These are phyloP conservation scores for Cyathus striatus DNA, from an alignment of 768 basidiomycete species.

Conservation along the genomic window DNA sequence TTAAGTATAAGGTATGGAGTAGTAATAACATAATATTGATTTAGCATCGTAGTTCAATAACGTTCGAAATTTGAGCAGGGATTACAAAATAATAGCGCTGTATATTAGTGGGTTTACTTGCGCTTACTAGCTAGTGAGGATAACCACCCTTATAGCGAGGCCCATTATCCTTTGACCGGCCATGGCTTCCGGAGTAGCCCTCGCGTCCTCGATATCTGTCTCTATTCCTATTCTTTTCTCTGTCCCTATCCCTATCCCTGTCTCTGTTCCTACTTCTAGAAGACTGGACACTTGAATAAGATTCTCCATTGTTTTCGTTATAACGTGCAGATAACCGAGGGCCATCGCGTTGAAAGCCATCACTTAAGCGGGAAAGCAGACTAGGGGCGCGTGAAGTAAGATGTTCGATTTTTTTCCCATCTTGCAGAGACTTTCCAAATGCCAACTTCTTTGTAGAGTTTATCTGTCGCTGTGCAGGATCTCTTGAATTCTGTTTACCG, in stretches of 20 bases:
- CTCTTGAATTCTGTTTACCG: slow-evolving; percentile 12
- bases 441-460: slow-evolving; percentile 26
- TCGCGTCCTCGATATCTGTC: slow-evolving; percentile 7
- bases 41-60: too few species aligned
- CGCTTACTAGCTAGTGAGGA: too few species aligned
- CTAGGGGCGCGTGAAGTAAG: neutral
- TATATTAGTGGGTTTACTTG: too few species aligned
- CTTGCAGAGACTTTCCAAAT: slow-evolving; percentile 26
- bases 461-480: too few species aligned
- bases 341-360: slow-evolving; percentile 7
- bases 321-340: neutral
- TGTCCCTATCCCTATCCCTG: slow-evolving; percentile 11
- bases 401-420: slow-evolving; percentile 7
- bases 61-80: too few species aligned
- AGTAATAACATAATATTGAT: too few species aligned
- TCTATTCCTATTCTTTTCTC: slow-evolving; percentile 11
- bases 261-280: slow-evolving; percentile 9
- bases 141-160: slow-evolving; percentile 53
- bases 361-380: slow-evolving; percentile 8
- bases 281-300: neutral
- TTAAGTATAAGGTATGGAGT: too few species aligned
- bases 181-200: too few species aligned
- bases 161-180: too few species aligned
- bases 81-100: too few species aligned
- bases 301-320: neutral